Percentiles rank a stretch among this genome's conserved stretches.
Conservation (phyloP, 257 asterid species). For the Solanum dulcamara region DNA sequence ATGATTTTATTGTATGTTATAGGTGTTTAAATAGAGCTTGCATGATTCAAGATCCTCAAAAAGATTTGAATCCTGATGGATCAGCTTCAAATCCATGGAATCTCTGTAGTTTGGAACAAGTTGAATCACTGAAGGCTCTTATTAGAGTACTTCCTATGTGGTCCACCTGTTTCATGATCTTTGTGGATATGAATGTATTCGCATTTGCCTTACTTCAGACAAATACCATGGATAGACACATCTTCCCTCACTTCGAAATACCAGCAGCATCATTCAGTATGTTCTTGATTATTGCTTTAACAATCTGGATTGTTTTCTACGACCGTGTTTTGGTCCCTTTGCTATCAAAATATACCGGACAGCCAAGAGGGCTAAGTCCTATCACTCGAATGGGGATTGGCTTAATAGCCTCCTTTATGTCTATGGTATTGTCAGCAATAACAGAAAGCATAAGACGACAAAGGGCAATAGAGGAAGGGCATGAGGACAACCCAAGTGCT, state of each 20-base stretch:
- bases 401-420: neutral
- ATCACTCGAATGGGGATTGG: slow-evolving; percentile 8
- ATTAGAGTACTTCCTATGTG: slow-evolving; percentile 2
- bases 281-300: neutral
- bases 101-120: slow-evolving; percentile 10
- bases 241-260: slow-evolving; percentile 1
- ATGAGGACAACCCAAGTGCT: neutral
- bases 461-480: neutral
- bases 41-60: slow-evolving; percentile 3
- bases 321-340: slow-evolving; percentile 2
- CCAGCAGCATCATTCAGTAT: slow-evolving; percentile 16
- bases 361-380: neutral
- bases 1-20: neutral
- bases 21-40: slow-evolving; percentile 8
- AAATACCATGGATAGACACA: slow-evolving; percentile 6
- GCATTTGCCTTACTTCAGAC: neutral
- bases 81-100: slow-evolving; percentile 1
- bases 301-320: slow-evolving; percentile 3
- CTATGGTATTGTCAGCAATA: slow-evolving; percentile 7
- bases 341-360: neutral
- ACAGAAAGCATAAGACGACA: slow-evolving; percentile 2
- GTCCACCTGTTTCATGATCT: slow-evolving; percentile 1
- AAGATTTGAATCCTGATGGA: slow-evolving; percentile 6
- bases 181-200: neutral
- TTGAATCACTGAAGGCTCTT: slow-evolving; percentile 8